Base-by-base conservation (phyloP, 345 rosid genomes). In the Eutrema japonicum region DNA sequence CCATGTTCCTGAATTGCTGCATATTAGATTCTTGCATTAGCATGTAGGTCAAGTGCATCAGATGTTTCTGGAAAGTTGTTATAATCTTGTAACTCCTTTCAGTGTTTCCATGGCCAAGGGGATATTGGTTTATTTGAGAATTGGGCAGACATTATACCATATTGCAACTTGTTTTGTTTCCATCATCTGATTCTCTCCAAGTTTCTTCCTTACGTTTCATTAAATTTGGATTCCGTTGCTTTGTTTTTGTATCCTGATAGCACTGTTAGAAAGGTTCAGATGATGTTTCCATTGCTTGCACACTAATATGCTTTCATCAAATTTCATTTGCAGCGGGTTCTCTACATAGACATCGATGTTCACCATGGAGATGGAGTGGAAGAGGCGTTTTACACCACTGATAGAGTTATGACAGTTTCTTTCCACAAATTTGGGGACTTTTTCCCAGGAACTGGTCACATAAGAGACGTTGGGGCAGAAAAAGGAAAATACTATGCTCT, bases 341-440 rank as follows among this genome's bases (percentile, higher is more conserved):
- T 95, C 10, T 95, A 95, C 69, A 86, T 95, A 14, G 98, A 95
- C 72, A 95, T 95, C 33, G 99, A 95, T 82, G 98, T 95, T 3
- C 99, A 95, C 77, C 99, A 95, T 52, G 99, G 99, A 42, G 99
- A 95, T 64, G 99, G 99, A 35, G 99, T 95, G 11, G 99, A 95
- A 73, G 99, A 95, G 78, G 99, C 99, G 49, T 95, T 95, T 78
- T 95, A 88, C 71, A 87, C 97, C 13, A 95, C 99, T n/a, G 99
- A 95, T 80, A 90, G 99, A 83, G 99, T 95, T 32, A 95, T 95
- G 99, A 95, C 97, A 3, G 98, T 95, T 61, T 95, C 99, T 59
- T 95, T 95, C 70, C 99, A 95, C 79, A 92, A 95, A 77, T 95
- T 80, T 74, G 99, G 99, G 46, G 99, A 95, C 72, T 95, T 87